Percentiles rank a stretch among this genome's conserved stretches.
Conservation (phyloP, 139 green algal genomes). For the Coelastrella sp. region DNA sequence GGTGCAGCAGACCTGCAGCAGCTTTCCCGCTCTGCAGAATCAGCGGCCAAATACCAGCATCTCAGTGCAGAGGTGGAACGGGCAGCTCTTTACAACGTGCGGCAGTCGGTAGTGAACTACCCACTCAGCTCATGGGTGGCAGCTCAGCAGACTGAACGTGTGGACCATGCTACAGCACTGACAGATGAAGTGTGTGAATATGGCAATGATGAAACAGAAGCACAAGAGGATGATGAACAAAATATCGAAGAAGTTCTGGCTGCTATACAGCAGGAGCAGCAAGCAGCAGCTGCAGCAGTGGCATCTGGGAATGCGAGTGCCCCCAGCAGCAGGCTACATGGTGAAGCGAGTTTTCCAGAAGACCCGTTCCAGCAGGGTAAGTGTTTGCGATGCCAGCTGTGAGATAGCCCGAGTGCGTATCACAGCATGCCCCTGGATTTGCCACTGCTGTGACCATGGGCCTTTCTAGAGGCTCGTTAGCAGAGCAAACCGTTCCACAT, state of each 20-base stretch:
- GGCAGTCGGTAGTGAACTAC: not conserved
- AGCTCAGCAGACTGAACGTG: not conserved
- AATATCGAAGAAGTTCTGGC: slow-evolving; percentile 24
- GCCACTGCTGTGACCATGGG: too few species aligned
- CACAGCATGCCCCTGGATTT: too few species aligned
- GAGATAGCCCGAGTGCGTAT: not conserved
- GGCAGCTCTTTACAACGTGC: slow-evolving; percentile 17
- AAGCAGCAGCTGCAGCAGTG: slow-evolving; percentile 38
- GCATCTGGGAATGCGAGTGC: not conserved
- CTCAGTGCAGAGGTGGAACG: slow-evolving; percentile 24
- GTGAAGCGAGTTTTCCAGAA: slow-evolving; percentile 24
- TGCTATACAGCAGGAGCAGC: slow-evolving; percentile 5
- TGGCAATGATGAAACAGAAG: not conserved
- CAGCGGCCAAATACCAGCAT: not conserved
- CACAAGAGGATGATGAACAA: slow-evolving; percentile 8
- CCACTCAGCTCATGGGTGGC: not conserved
- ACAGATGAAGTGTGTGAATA: not conserved
- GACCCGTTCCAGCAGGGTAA: slow-evolving; percentile 18
- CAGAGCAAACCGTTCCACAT: too few species aligned
- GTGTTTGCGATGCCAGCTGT: not conserved
- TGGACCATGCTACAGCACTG: not conserved
- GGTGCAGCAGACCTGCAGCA: not conserved
- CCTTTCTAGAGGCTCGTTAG: too few species aligned
- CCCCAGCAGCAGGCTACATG: not conserved
- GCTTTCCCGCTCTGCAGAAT: not conserved